Evolutionary conservation across 2,329 filamentous ascomycete genomes (phyloP), one percentile per base, ranked within the genome.

Genomic region (Gaeumannomyces sp.): DNA sequence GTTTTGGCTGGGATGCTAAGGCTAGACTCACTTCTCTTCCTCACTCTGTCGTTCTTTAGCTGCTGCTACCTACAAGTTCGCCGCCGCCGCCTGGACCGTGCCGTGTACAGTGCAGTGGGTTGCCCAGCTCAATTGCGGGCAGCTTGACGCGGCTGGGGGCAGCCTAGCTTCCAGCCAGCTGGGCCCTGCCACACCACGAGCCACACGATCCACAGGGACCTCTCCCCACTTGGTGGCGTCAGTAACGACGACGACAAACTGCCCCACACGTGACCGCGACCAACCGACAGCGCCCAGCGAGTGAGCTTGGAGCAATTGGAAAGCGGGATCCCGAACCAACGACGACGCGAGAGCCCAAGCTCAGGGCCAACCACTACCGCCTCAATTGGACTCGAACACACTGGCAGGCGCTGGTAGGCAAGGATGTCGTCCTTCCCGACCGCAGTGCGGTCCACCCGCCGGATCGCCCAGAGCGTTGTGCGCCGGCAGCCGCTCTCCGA

Each of bases 401-500:
- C 72, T 69, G 72, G 27, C 16, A 69, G 64, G 71, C 67, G 64
- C 67, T 67, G 62, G 66, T 68, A 66, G 68, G 73, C 73, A 77
- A 82, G 76, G 72, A 85, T 87, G 83, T 81, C 79, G 75, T 79
- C 82, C 75, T 78, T 85, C 75, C 80, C 85, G 71, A 77, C 81
- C 76, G 81, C 83, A 69, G 78, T 80, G 77, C 84, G 85, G 78
- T 80, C 81, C 69, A 79, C 81, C 71, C 78, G 78, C 71, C 79
- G 76, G 73, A 74, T 79, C 69, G 76, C 77, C 69, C 78, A 77
- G 73, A 79, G 78, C 72, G 72, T 81, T 70, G 73, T 80, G 71
- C 79, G 81, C 72, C 81, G 80, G 73, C 81, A 83, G 76, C 77
- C 77, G 68, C 73, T 89, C 70, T 91, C 92, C 76, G 95, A 99